Percentiles rank a stretch among this genome's conserved stretches.
Evolutionary conservation across 2,329 filamentous ascomycete species (phyloP).

Genomic region (Xylariales sp.): DNA sequence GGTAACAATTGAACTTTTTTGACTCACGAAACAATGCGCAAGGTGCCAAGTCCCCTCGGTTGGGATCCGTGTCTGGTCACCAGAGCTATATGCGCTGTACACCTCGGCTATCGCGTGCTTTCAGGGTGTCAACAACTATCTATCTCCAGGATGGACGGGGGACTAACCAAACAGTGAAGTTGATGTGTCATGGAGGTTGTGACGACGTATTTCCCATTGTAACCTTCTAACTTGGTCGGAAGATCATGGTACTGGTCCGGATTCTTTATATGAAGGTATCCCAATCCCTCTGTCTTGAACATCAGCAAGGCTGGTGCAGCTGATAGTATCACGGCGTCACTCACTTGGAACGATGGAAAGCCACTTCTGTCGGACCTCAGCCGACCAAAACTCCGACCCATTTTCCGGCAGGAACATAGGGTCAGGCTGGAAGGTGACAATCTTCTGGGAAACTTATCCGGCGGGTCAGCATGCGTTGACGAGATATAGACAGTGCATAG

Average conservation of each 20-base stretch:
- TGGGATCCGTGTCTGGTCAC: conserved; percentile 21
- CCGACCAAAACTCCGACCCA: conserved; percentile 33
- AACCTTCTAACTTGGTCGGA: conserved; percentile 28
- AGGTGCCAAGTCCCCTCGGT: conserved; percentile 32
- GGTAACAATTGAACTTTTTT: no score
- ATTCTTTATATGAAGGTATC: conserved; percentile 33
- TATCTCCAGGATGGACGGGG: neutral
- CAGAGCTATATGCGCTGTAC: conserved; percentile 28
- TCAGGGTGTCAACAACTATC: neutral
- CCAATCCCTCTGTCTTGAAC: conserved; percentile 29
- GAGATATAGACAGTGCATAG: neutral
- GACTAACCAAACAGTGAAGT: conserved; percentile 35
- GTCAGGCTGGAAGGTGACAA: conserved; percentile 33
- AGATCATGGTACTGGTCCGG: conserved; percentile 31
- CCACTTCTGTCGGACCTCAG: conserved; percentile 30
- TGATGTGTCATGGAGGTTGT: conserved; percentile 40
- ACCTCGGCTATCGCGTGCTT: conserved; percentile 32
- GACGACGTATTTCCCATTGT: conserved; percentile 30
- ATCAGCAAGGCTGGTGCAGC: neutral
- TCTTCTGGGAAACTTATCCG: conserved; percentile 31
- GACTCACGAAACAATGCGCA: conserved; percentile 31
- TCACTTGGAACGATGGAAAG: conserved; percentile 33
- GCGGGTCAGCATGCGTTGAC: no score
- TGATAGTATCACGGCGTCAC: conserved; percentile 2
- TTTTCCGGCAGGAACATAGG: conserved; percentile 33